Base-by-base conservation (phyloP, 2,329 filamentous ascomycete genomes). In the Exophiala phaeomuriformis region DNA sequence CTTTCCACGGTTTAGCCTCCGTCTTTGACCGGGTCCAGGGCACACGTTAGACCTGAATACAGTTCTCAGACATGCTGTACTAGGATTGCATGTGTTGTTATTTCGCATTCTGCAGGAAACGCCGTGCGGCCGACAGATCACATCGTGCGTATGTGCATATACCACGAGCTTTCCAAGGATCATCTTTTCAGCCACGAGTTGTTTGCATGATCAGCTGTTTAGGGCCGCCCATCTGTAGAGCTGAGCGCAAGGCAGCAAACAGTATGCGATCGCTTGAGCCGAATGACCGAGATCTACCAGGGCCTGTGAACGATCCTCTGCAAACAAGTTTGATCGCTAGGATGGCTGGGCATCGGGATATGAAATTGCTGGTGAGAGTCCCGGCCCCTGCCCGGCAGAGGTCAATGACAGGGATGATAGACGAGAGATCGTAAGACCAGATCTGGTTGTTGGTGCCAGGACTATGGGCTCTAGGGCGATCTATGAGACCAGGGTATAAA, bases 391-490 rank as follows among this genome's bases (percentile, higher is more conserved):
- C 46, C 8, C 29, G 35, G 52, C 28, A 52, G 43, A 37, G 41
- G 40, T 47, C 46, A 52, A 31, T 49, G 40, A 54, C 48, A 44
- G 49, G 52, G 51, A 48, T 9, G 52, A 58, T 58, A 49, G 55
- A 58, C 55, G 55, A 58, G 55, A 57, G 55, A 57, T 54, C 47
- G 41, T 42, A 40, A 37, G 49, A 45, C 55, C 55, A 57, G 55
- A 57, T 57, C 55, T 57, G 53, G 48, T 36, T 40, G 31, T 7
- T 32, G 44, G 32, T 40, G 53, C 49, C 51, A 54, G 45, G 49
- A 19, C 41, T 29, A 43, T 30, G 51, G 51, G 47, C 37, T 51
- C 50, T 45, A 36, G 55, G 46, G 52, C 54, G 51, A 57, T 57
- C 54, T 28, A n/a, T 27, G 35, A 47, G 43, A 39, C 39, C 44